Evolutionary conservation across 139 green algal genomes (phyloP).

Genomic region (Coccomyxa sp.): DNA sequence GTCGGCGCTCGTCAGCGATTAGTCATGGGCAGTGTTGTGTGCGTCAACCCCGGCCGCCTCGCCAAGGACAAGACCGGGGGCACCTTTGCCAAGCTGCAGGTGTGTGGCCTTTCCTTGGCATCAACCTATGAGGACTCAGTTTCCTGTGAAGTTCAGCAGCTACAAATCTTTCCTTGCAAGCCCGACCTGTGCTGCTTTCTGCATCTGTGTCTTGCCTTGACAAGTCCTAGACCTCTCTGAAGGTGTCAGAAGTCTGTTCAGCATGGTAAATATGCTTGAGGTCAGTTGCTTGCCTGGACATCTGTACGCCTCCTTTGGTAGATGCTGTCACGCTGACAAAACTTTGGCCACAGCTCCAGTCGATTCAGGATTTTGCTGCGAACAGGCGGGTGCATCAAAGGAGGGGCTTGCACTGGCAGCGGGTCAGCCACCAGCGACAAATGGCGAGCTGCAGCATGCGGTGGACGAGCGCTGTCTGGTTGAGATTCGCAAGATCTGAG

Average conservation of each 20-base stretch:
- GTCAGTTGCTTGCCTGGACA: not conserved
- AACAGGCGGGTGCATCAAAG: slow-evolving; percentile 16
- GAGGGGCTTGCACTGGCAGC: slow-evolving; percentile 10
- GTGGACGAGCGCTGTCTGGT: slow-evolving; percentile 36
- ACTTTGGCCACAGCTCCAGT: no score
- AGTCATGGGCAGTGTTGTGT: slow-evolving; percentile 38
- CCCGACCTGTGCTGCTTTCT: no score
- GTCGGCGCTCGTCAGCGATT: not conserved
- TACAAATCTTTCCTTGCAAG: no score
- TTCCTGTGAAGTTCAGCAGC: no score
- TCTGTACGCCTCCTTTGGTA: not conserved
- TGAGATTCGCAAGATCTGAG: slow-evolving; percentile 39
- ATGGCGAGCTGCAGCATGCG: slow-evolving; percentile 17
- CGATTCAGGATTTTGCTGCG: not conserved
- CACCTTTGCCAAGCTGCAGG: slow-evolving; percentile 65
- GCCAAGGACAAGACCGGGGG: slow-evolving; percentile 65
- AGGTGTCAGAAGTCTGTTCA: not conserved
- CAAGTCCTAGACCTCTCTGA: not conserved
- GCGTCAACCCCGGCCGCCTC: slow-evolving; percentile 77
- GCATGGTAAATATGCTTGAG: not conserved
- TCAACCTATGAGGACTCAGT: not conserved
- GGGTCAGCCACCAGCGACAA: slow-evolving; percentile 16
- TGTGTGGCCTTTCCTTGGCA: not conserved
- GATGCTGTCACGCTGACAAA: not conserved
- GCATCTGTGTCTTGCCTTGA: not conserved